Base-by-base conservation (phyloP, 345 rosid species). In the Hypericum perforatum region DNA sequence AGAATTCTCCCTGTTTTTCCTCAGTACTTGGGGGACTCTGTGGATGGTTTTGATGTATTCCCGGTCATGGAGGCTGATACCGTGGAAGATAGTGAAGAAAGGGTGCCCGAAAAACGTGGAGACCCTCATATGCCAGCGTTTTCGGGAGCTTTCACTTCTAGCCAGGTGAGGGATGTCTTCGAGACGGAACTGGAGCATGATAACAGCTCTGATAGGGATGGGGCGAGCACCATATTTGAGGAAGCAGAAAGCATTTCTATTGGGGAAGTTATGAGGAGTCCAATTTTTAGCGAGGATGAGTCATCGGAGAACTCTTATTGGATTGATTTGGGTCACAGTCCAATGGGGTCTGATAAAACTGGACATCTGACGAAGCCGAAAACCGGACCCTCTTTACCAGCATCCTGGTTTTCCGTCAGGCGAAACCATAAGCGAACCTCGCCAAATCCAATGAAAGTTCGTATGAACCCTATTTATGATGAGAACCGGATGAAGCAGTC, bases 251-350 rank as follows among this genome's bases (percentile, higher is more conserved):
- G 81, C 56, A 63, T 80, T 65, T 86, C 90, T 2, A 80, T 86
- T 32, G 95, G 88, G 41, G 90, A 82, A 68, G 75, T 86, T 55
- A 82, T 82, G 80, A 82, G 68, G 71, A 86, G 88, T 65, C 88
- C 88, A 16, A 50, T 74, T 40, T 78, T 78, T 67, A 81, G 88
- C 13, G 88, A 81, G 64, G 83, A 78, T 44, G 84, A 72, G 61
- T 81, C 80, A n/a, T 72, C 82, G 6, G 88, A 81, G 11, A 78
- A 76, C 62, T 74, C 88, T 3, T 81, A 67, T 61, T 81, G 84
- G 84, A 78, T 81, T 52, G 88, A 81, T 66, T 69, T 81, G 69
- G 88, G 88, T 12, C 84, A 78, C 56, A 81, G 88, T 76, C 88
- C 88, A n/a, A 50, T 76, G 10, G 80, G 71, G 12, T 78, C 81